phyloP scores from a whole-genome alignment of 768 basidiomycete species.

The Lactarius sp. region DNA sequence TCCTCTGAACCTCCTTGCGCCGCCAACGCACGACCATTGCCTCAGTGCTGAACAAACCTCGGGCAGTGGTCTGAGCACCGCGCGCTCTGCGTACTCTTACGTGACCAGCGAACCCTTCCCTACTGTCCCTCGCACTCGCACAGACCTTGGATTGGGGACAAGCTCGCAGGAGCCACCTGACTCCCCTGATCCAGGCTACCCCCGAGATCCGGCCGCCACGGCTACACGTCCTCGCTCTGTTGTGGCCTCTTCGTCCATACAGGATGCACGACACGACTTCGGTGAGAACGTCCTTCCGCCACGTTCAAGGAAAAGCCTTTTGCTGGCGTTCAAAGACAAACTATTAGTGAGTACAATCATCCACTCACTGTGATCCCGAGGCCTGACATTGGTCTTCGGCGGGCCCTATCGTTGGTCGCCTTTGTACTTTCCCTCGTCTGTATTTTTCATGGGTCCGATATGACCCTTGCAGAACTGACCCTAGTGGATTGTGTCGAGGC shows the following conservation, averaged over 20 bases:
- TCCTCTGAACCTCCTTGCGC: too few species aligned
- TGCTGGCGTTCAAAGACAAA: conserved; percentile 59
- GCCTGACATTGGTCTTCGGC: conserved; percentile 38
- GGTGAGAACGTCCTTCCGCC: conserved; percentile 49
- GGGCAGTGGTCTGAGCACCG: too few species aligned
- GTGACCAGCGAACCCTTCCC: too few species aligned
- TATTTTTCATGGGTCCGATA: conserved; percentile 91
- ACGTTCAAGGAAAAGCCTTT: conserved; percentile 45
- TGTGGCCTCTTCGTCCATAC: conserved; percentile 29
- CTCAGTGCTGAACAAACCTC: too few species aligned
- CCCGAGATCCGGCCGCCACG: too few species aligned
- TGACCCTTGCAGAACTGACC: conserved; percentile 52
- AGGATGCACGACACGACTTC: conserved; percentile 45
- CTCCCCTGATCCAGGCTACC: neutral
- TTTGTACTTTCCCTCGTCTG: conserved; percentile 91
- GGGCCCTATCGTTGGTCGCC: conserved; percentile 88
- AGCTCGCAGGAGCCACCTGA: neutral
- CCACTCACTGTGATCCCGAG: neutral
- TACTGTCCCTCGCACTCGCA: too few species aligned
- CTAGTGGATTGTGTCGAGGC: conserved; percentile 99
- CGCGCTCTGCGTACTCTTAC: too few species aligned
- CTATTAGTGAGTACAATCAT: conserved; percentile 43
- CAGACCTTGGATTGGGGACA: too few species aligned
- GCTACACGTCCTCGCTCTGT: too few species aligned
- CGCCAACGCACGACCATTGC: too few species aligned